These are phyloP conservation scores for Aureococcus anophagefferens DNA, from an alignment of 108 stramenopile genomes.

Conservation along the genomic window DNA sequence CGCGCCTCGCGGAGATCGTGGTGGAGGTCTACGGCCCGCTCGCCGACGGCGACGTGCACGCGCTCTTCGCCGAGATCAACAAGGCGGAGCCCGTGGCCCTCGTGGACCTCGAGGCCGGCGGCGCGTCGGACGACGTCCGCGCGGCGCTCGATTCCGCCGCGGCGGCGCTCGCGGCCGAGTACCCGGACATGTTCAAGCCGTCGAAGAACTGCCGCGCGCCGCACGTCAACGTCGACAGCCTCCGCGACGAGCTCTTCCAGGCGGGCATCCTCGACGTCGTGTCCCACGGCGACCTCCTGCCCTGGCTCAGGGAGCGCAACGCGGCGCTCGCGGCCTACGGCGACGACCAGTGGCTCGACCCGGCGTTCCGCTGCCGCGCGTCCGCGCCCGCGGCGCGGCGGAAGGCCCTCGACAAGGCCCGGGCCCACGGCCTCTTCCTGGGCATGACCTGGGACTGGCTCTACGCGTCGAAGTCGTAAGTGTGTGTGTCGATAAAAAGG, in stretches of 20 bases:
- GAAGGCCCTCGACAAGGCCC: slow-evolving; percentile 58
- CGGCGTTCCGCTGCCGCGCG: not conserved
- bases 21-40: slow-evolving; percentile 58
- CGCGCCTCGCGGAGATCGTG: slow-evolving; percentile 45
- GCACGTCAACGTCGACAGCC: slow-evolving; percentile 70
- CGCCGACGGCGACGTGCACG: slow-evolving; percentile 17
- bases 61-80: slow-evolving; percentile 76
- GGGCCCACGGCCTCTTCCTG: slow-evolving; percentile 55
- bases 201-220: slow-evolving; percentile 63
- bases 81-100: slow-evolving; percentile 69
- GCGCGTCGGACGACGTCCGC: slow-evolving; percentile 2
- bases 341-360: not conserved
- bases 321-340: not conserved
- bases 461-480: not conserved
- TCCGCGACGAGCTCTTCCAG: slow-evolving; percentile 70
- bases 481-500: no score
- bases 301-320: slow-evolving; percentile 19
- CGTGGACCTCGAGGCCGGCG: slow-evolving; percentile 48
- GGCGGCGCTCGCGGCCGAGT: slow-evolving; percentile 34
- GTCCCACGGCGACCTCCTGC: slow-evolving; percentile 23
- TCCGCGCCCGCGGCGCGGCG: not conserved
- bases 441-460: slow-evolving; percentile 38
- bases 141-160: slow-evolving; percentile 55
- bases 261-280: slow-evolving; percentile 36
- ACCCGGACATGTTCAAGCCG: slow-evolving; percentile 68